phyloP scores from a whole-genome alignment of 805 yeast species.

The Saccharomycopsis sp. region DNA sequence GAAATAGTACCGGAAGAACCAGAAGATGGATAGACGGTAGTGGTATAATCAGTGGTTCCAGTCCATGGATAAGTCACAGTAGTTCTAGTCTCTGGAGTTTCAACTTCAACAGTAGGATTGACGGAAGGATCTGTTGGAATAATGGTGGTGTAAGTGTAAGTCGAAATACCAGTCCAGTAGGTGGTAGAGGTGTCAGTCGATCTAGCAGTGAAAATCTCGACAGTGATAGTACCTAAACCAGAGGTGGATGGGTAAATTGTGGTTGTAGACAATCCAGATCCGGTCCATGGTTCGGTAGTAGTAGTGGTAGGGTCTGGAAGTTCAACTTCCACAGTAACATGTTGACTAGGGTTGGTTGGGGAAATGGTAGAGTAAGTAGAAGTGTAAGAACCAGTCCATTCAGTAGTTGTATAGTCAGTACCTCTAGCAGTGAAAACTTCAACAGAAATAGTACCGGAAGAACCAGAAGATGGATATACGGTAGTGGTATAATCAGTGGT shows the following conservation, averaged over 20 bases:
- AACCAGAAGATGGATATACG: background rate
- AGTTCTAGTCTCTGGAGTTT: background rate
- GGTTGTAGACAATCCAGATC: slow-evolving; percentile 1
- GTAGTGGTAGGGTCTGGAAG: background rate
- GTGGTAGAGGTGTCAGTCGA: background rate
- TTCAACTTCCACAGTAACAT: background rate
- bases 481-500: background rate
- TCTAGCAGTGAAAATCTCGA: background rate
- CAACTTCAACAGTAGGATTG: slow-evolving; percentile 1
- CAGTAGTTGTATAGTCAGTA: background rate
- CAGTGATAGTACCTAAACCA: background rate
- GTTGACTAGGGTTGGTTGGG: background rate
- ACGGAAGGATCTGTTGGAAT: background rate
- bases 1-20: background rate
- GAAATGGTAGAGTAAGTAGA: background rate
- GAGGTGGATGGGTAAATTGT: slow-evolving; percentile 1
- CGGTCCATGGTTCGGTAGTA: slow-evolving; percentile 6
- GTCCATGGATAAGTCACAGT: background rate
- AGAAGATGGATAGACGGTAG: background rate
- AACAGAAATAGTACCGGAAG: background rate
- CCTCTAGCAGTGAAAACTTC: background rate
- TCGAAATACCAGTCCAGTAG: background rate
- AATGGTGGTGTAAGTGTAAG: slow-evolving; percentile 1
- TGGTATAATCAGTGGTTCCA: background rate
- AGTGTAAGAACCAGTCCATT: background rate